Percentiles rank a stretch among this genome's conserved stretches.
Conservation (phyloP, 2,329 filamentous ascomycete species). For the Colletotrichum sp. region DNA sequence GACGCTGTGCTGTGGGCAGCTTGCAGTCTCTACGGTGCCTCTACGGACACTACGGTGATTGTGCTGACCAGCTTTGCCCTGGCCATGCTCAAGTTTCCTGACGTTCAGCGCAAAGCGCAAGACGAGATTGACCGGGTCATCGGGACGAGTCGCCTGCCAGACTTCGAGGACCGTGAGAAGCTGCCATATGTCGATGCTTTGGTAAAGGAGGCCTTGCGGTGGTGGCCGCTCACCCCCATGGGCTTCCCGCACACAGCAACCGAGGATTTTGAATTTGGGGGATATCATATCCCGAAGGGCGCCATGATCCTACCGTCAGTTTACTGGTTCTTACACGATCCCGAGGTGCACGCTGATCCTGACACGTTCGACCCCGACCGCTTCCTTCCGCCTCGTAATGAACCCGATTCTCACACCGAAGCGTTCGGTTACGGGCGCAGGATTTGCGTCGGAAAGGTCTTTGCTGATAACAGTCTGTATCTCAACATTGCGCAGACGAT, state of each 20-base stretch:
- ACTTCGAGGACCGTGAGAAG: conserved; percentile 26
- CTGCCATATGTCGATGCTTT: conserved; percentile 35
- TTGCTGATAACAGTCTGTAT: conserved; percentile 35
- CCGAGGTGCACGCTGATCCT: conserved; percentile 62
- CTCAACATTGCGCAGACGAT: conserved; percentile 38
- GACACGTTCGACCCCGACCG: conserved; percentile 36
- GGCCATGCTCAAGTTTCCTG: conserved; percentile 27
- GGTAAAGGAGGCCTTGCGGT: conserved; percentile 34
- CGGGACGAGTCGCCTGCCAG: conserved; percentile 31
- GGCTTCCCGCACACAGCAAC: conserved; percentile 42
- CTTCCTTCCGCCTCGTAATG: conserved; percentile 31
- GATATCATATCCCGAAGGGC: conserved; percentile 8
- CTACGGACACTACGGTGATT: conserved; percentile 32
- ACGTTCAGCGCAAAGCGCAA: conserved; percentile 27
- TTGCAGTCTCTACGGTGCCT: conserved; percentile 31
- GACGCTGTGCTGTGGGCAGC: conserved; percentile 28
- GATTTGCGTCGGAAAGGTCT: conserved; percentile 35
- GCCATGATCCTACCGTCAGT: conserved; percentile 25
- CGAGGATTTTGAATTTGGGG: conserved; percentile 12
- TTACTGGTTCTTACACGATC: conserved; percentile 62
- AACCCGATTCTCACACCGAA: conserved; percentile 29
- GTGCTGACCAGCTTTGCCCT: conserved; percentile 24
- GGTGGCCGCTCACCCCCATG: conserved; percentile 36
- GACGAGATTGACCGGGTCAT: conserved; percentile 29
- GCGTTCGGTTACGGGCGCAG: conserved; percentile 42